phyloP scores from a whole-genome alignment of 23 red algal genomes.

The Gracilaria domingensis region DNA sequence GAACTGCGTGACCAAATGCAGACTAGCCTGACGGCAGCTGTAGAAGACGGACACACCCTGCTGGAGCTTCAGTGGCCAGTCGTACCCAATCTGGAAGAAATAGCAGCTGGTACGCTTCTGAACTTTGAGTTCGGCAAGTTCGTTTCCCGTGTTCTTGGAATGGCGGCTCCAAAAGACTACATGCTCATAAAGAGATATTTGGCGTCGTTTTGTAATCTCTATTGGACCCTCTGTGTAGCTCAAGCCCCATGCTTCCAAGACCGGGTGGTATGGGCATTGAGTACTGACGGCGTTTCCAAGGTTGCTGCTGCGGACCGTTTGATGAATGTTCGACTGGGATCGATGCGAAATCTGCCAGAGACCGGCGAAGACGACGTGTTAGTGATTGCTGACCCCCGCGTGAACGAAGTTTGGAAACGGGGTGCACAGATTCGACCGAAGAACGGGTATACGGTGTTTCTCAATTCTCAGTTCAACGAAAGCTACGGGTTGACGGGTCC shows the following conservation, averaged over 20 bases:
- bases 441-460: slow-evolving; percentile 59
- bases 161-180: slow-evolving; percentile 56
- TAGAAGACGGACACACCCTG: slow-evolving; percentile 13
- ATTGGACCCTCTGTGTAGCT: slow-evolving; percentile 57
- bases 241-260: slow-evolving; percentile 49
- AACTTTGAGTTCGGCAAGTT: slow-evolving; percentile 82
- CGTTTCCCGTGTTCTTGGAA: slow-evolving; percentile 59
- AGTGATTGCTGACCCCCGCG: slow-evolving; percentile 71
- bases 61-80: slow-evolving; percentile 81
- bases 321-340: slow-evolving; percentile 52
- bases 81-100: slow-evolving; percentile 86
- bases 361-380: slow-evolving; percentile 60
- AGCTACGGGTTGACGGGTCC: slow-evolving; percentile 82
- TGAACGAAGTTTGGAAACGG: slow-evolving; percentile 57
- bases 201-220: slow-evolving; percentile 72
- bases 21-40: slow-evolving; percentile 14
- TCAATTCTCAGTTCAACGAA: slow-evolving; percentile 81
- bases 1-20: slow-evolving; percentile 62
- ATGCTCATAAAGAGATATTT: slow-evolving; percentile 74
- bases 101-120: slow-evolving; percentile 69
- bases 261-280: slow-evolving; percentile 55
- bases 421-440: slow-evolving; percentile 42
- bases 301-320: slow-evolving; percentile 20
- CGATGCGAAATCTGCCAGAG: slow-evolving; percentile 40
- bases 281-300: slow-evolving; percentile 70